phyloP scores from a whole-genome alignment of 139 green algal species.

The Chlorella ohadii region DNA sequence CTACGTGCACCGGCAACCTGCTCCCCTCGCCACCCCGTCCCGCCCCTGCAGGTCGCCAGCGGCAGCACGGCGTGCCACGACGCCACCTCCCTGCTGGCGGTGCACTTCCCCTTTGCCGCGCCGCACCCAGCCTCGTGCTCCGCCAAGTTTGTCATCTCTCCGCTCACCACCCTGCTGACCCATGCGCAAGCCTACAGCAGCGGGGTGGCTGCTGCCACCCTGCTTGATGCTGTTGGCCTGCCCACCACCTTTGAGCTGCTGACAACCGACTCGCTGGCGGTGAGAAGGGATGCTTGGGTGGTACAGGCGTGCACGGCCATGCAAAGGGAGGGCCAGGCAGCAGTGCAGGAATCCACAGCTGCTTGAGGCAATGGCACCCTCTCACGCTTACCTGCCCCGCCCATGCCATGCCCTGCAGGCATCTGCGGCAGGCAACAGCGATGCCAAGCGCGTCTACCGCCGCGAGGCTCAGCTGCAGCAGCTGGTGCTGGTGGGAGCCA shows the following conservation, averaged over 20 bases:
- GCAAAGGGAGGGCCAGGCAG: too few species aligned
- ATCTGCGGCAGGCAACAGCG: background rate
- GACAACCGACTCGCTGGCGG: conserved; percentile 7
- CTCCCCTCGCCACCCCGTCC: background rate
- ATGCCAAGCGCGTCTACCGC: background rate
- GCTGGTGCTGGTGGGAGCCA: background rate
- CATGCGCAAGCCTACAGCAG: background rate
- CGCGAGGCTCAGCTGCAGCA: conserved; percentile 15
- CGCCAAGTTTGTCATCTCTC: background rate
- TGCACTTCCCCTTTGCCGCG: conserved; percentile 9
- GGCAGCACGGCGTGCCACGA: conserved; percentile 27
- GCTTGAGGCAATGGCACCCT: background rate
- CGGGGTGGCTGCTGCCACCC: background rate
- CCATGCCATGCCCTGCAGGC: conserved; percentile 8
- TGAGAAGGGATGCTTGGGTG: background rate
- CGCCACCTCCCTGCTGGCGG: background rate
- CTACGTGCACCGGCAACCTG: too few species aligned
- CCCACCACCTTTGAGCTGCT: background rate
- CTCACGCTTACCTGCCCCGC: too few species aligned
- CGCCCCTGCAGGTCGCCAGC: background rate
- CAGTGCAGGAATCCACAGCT: background rate
- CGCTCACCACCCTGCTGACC: conserved; percentile 19
- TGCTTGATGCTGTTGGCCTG: background rate
- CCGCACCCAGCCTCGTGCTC: background rate
- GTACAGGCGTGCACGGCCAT: background rate